Conservation (phyloP, 2,329 filamentous ascomycete species). For the Neofusicoccum sp. region DNA sequence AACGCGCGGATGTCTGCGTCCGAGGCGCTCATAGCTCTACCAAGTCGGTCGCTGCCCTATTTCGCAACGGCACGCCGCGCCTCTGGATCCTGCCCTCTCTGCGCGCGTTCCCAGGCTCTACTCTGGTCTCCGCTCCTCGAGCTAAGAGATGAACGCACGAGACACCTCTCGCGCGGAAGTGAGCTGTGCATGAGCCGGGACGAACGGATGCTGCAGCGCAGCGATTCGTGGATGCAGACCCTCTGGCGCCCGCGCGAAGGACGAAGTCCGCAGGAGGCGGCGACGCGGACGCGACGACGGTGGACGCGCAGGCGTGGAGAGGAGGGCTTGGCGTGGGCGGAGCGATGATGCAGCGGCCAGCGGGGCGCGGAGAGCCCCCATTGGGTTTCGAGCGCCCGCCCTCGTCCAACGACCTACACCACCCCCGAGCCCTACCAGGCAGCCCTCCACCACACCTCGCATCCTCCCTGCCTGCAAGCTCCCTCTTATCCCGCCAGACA, state of each 20-base stretch:
- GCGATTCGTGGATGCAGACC: too few relatives aligned
- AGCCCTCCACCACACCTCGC: conserved; percentile 10
- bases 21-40: background rate
- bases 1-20: background rate
- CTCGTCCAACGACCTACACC: conserved; percentile 18
- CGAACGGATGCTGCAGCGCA: too few relatives aligned
- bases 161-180: background rate
- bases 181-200: background rate
- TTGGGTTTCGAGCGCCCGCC: conserved; percentile 16
- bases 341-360: conserved; percentile 13
- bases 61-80: background rate
- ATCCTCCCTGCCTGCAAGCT: conserved; percentile 23
- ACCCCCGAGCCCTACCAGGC: conserved; percentile 18
- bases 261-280: too few relatives aligned
- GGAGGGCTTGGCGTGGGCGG: conserved; percentile 16
- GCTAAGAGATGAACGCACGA: conserved; percentile 1
- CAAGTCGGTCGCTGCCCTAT: background rate
- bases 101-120: background rate
- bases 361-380: conserved; percentile 16
- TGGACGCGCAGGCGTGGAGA: background rate
- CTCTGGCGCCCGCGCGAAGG: too few relatives aligned
- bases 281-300: background rate
- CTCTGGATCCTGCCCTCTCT: background rate
- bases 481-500: conserved; percentile 20
- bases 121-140: conserved; percentile 8